Evolutionary conservation across 1,139 yeast species (phyloP).

Genomic region (Debaryomyces psychrophilus): DNA sequence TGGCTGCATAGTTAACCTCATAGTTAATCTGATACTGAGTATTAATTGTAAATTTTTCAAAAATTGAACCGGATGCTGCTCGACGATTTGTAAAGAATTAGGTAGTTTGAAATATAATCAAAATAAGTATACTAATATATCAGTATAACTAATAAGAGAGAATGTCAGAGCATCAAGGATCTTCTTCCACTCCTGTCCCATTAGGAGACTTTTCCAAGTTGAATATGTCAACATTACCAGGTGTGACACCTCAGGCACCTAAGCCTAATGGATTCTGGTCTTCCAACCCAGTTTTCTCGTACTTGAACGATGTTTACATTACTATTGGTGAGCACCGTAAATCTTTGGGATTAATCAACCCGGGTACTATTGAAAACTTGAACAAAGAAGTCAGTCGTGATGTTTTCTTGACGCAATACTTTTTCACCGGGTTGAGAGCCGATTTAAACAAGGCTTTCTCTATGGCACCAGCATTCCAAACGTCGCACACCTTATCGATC

Average conservation of each 20-base stretch:
- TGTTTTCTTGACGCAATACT: slow-evolving; percentile 85
- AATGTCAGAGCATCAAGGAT: slow-evolving; percentile 14
- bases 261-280: slow-evolving; percentile 70
- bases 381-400: slow-evolving; percentile 93
- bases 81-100: slow-evolving; percentile 9
- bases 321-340: slow-evolving; percentile 77
- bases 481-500: slow-evolving; percentile 88
- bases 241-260: slow-evolving; percentile 53
- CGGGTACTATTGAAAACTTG: slow-evolving; percentile 93
- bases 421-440: slow-evolving; percentile 95
- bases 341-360: slow-evolving; percentile 81
- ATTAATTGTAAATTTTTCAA: slow-evolving; percentile 10
- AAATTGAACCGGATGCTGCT: slow-evolving; percentile 9
- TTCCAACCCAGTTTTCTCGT: slow-evolving; percentile 82
- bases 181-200: slow-evolving; percentile 34
- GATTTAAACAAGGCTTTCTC: slow-evolving; percentile 92
- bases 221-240: slow-evolving; percentile 59
- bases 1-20: slow-evolving; percentile 2
- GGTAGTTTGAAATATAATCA: slow-evolving; percentile 1
- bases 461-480: slow-evolving; percentile 94
- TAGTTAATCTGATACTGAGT: slow-evolving; percentile 10
- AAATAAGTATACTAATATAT: slow-evolving; percentile 6
- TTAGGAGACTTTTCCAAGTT: slow-evolving; percentile 59
- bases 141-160: not conserved
- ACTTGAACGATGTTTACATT: slow-evolving; percentile 75